phyloP scores from a whole-genome alignment of 2,329 filamentous ascomycete species.

The Aspergillus viridinutans region DNA sequence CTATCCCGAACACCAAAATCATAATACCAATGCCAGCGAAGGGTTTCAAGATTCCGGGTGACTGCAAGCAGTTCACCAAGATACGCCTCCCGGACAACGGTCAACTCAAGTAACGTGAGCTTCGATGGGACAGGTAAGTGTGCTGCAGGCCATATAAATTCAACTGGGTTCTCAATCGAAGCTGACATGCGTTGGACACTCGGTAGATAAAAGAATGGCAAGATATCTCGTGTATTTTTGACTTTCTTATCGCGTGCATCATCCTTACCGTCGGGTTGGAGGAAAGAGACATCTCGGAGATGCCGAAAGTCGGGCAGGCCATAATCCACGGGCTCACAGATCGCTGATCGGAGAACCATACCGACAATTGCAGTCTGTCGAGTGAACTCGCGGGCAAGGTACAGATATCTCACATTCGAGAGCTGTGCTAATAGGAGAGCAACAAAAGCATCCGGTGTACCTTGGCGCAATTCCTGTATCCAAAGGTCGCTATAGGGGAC shows the following conservation, averaged over 20 bases:
- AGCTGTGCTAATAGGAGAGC: constrained; percentile 17
- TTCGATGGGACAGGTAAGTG: constrained; percentile 3
- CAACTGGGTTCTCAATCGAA: constrained; percentile 13
- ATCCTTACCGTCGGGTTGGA: background rate
- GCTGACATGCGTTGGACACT: constrained; percentile 10
- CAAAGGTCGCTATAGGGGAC: constrained; percentile 9
- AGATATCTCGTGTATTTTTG: constrained; percentile 12
- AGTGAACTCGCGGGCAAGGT: constrained; percentile 7
- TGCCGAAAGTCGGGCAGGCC: constrained; percentile 6
- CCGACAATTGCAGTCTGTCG: constrained; percentile 8
- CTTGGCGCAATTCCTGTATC: constrained; percentile 12
- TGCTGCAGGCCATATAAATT: constrained; percentile 13
- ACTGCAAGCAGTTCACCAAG: constrained; percentile 7
- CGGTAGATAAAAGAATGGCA: constrained; percentile 20
- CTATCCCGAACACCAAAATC: constrained; percentile 1
- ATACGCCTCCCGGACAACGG: constrained; percentile 6
- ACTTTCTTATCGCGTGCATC: background rate
- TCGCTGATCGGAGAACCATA: constrained; percentile 10
- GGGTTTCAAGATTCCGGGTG: constrained; percentile 5
- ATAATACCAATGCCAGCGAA: constrained; percentile 13
- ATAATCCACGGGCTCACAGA: constrained; percentile 2
- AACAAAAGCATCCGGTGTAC: constrained; percentile 14
- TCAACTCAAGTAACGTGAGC: constrained; percentile 10
- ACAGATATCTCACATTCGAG: constrained; percentile 10
- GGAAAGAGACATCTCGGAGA: background rate